Evolutionary conservation across 441 rosid genomes (phyloP).

Genomic region (Erysimum cheiri): DNA sequence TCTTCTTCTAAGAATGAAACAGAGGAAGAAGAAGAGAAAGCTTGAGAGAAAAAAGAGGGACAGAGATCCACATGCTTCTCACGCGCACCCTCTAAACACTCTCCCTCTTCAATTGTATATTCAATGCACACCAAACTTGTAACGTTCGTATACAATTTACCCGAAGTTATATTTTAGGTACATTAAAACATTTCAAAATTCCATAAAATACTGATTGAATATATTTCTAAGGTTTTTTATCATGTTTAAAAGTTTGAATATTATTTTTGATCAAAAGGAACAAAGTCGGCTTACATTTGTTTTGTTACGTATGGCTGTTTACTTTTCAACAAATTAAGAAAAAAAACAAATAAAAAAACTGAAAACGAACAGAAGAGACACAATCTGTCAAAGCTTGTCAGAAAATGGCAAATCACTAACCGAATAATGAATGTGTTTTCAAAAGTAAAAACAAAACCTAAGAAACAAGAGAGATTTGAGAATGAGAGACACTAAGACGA

Average conservation of each 20-base stretch:
- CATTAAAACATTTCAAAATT: not conserved
- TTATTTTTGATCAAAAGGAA: not conserved
- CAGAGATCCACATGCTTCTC: slow-evolving; percentile 24
- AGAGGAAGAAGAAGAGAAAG: slow-evolving; percentile 36
- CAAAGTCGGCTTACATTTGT: slow-evolving; percentile 37
- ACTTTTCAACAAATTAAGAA: slow-evolving; percentile 24
- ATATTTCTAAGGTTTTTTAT: no score
- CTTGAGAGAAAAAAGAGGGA: slow-evolving; percentile 15
- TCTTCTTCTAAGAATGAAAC: not conserved
- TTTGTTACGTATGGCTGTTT: slow-evolving; percentile 26
- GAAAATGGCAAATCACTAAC: slow-evolving; percentile 40
- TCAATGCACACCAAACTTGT: slow-evolving; percentile 8
- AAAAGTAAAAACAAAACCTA: not conserved
- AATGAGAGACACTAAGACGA: slow-evolving; percentile 39
- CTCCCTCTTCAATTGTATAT: not conserved
- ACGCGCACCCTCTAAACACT: not conserved
- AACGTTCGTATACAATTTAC: not conserved
- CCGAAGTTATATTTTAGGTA: not conserved
- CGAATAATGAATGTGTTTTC: slow-evolving; percentile 34
- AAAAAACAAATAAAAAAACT: not conserved
- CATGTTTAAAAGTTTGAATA: not conserved
- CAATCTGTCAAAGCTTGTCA: slow-evolving; percentile 35
- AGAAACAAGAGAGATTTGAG: slow-evolving; percentile 8
- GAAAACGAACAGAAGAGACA: slow-evolving; percentile 35
- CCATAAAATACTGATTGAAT: no score